These are phyloP conservation scores for Elaeagnus macrophylla DNA, from an alignment of 306 rosid genomes.

Conservation along the genomic window DNA sequence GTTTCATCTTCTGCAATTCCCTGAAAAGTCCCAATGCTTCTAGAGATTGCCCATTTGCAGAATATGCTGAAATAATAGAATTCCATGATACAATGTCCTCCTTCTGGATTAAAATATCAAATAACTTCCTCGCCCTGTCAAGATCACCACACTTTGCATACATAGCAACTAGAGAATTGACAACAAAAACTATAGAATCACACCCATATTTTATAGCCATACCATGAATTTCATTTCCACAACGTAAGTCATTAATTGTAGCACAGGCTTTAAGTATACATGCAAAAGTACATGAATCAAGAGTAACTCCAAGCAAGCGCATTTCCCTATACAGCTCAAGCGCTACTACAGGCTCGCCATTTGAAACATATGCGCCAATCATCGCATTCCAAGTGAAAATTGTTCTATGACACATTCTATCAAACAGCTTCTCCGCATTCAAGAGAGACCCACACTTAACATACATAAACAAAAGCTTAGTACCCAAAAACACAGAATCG, in stretches of 20 bases:
- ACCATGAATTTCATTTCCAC: conserved; percentile 57
- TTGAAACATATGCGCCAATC: conserved; percentile 54
- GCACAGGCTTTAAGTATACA: conserved; percentile 50
- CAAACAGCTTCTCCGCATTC: conserved; percentile 48
- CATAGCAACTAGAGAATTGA: conserved; percentile 60
- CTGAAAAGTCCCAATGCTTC: conserved; percentile 46
- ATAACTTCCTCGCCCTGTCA: conserved; percentile 39
- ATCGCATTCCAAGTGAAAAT: conserved; percentile 71
- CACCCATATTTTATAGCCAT: conserved; percentile 53
- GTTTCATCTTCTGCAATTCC: conserved; percentile 40
- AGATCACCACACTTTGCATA: conserved; percentile 53
- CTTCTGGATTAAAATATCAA: conserved; percentile 34
- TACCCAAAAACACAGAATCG: conserved; percentile 37
- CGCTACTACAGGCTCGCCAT: conserved; percentile 36
- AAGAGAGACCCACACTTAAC: conserved; percentile 44
- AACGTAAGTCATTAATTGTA: conserved; percentile 13
- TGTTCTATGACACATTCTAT: conserved; percentile 39
- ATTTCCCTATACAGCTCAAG: conserved; percentile 43
- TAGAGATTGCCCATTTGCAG: conserved; percentile 27
- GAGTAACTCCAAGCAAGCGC: conserved; percentile 32
- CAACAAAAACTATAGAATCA: conserved; percentile 33
- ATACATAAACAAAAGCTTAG: conserved; percentile 55
- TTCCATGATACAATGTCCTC: conserved; percentile 64
- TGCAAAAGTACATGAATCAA: conserved; percentile 55
- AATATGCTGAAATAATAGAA: conserved; percentile 55